Conservation (phyloP, 75 land plant species). For the Gnetum montanum region DNA sequence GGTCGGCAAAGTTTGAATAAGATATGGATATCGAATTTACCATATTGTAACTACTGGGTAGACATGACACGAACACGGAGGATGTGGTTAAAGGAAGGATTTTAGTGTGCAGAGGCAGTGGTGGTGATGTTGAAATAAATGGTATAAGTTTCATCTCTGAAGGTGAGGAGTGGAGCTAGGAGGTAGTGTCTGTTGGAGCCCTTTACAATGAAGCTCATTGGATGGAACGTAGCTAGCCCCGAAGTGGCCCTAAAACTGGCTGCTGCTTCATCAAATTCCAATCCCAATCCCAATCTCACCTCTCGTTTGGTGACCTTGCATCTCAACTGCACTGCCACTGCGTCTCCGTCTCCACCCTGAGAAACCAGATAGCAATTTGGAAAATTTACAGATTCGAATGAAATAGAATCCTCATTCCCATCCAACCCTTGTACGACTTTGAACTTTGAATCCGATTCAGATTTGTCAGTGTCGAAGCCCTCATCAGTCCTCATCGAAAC, state of each 20-base stretch:
- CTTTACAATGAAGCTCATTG: constrained; percentile 69
- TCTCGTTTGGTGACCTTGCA: constrained; percentile 18
- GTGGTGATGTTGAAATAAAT: constrained; percentile 53
- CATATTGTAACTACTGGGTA: too few relatives aligned
- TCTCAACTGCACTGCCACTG: constrained; percentile 13
- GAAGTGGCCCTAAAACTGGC: constrained; percentile 37
- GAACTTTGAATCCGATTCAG: constrained; percentile 15
- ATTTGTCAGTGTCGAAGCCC: not conserved
- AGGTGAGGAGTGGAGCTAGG: constrained; percentile 41
- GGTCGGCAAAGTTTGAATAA: too few relatives aligned
- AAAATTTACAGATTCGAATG: constrained; percentile 40
- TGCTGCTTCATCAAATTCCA: constrained; percentile 18
- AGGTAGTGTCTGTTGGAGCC: constrained; percentile 48
- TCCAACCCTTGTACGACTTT: constrained; percentile 36
- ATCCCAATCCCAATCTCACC: too few relatives aligned
- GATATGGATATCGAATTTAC: too few relatives aligned
- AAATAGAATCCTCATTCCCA: constrained; percentile 27
- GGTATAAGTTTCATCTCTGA: constrained; percentile 71
- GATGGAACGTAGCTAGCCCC: constrained; percentile 57
- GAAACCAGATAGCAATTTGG: constrained; percentile 30
- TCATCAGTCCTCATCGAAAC: not conserved
- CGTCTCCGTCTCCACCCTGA: not conserved
- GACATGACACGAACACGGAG: too few relatives aligned
- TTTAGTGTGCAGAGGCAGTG: not conserved
- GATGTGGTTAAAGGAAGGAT: too few relatives aligned